Conservation (phyloP, 192 early-diverging fungal species). For the Coemansia sp. region DNA sequence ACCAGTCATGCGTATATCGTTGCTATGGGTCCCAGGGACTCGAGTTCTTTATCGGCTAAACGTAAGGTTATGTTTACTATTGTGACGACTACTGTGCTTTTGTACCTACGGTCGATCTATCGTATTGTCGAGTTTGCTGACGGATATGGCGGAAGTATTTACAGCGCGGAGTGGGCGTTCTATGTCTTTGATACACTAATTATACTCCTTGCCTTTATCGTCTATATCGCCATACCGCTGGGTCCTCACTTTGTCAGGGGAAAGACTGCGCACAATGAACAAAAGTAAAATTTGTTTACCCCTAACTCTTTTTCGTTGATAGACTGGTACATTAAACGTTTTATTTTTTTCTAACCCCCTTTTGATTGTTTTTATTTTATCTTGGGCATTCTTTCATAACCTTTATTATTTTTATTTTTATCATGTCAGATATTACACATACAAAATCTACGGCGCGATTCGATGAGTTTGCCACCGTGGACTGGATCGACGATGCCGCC, state of each 20-base stretch:
- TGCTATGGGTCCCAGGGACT: slow-evolving; percentile 12
- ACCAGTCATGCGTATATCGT: slow-evolving; percentile 25
- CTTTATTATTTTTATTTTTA: no score
- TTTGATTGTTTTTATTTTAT: neutral
- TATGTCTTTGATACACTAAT: slow-evolving; percentile 58
- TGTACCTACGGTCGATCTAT: slow-evolving; percentile 56
- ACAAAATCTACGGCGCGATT: slow-evolving; percentile 47
- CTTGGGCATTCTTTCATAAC: neutral
- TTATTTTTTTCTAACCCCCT: neutral
- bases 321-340: neutral
- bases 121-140: slow-evolving; percentile 58
- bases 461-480: slow-evolving; percentile 68
- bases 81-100: slow-evolving; percentile 33
- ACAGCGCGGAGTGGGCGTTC: slow-evolving; percentile 57
- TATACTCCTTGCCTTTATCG: slow-evolving; percentile 47
- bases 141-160: slow-evolving; percentile 46
- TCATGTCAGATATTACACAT: neutral
- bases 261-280: neutral
- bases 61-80: slow-evolving; percentile 34
- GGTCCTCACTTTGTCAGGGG: slow-evolving; percentile 24
- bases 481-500: slow-evolving; percentile 66
- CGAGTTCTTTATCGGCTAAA: slow-evolving; percentile 25
- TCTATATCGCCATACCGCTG: slow-evolving; percentile 45
- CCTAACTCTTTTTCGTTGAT: neutral
- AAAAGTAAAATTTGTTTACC: no score